Percentiles rank a stretch among this genome's conserved stretches.
phyloP scores from a whole-genome alignment of 2,329 filamentous ascomycete genomes.

The Fusarium sp. region DNA sequence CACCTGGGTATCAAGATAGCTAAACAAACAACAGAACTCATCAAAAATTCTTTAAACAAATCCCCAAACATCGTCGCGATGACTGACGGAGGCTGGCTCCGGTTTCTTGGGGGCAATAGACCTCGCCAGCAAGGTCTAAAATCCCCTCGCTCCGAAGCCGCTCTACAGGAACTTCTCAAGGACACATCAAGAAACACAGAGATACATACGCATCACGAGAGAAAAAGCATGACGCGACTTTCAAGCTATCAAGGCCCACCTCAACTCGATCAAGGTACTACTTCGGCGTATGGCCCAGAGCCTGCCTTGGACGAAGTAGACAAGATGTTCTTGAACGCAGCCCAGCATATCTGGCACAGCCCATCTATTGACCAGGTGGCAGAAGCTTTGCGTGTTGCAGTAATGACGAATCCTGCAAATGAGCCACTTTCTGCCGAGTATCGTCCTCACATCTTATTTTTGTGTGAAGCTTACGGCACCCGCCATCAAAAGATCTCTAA shows the following conservation, averaged over 20 bases:
- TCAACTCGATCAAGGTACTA: not conserved
- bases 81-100: constrained; percentile 40
- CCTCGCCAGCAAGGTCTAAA: constrained; percentile 33
- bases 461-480: constrained; percentile 50
- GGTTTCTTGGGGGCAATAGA: constrained; percentile 39
- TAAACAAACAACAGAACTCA: not conserved
- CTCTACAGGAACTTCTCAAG: constrained; percentile 30
- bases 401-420: constrained; percentile 51
- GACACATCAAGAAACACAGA: constrained; percentile 9
- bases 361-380: constrained; percentile 56
- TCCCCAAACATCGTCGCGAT: constrained; percentile 21
- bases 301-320: constrained; percentile 21
- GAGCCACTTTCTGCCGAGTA: constrained; percentile 53
- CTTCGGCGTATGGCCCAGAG: not conserved
- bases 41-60: too few species aligned
- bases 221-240: constrained; percentile 17
- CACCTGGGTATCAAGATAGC: not conserved
- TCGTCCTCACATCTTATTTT: constrained; percentile 53
- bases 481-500: constrained; percentile 45
- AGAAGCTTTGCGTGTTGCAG: constrained; percentile 53
- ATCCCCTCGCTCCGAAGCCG: constrained; percentile 36
- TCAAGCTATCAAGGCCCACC: constrained; percentile 26
- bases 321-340: constrained; percentile 25
- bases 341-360: constrained; percentile 49
- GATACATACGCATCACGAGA: not conserved